A percentile compares a stretch with the other conserved stretches of the same genome.
phyloP scores from a whole-genome alignment of 352 stramenopile species.

The Phytopythium vexans region DNA sequence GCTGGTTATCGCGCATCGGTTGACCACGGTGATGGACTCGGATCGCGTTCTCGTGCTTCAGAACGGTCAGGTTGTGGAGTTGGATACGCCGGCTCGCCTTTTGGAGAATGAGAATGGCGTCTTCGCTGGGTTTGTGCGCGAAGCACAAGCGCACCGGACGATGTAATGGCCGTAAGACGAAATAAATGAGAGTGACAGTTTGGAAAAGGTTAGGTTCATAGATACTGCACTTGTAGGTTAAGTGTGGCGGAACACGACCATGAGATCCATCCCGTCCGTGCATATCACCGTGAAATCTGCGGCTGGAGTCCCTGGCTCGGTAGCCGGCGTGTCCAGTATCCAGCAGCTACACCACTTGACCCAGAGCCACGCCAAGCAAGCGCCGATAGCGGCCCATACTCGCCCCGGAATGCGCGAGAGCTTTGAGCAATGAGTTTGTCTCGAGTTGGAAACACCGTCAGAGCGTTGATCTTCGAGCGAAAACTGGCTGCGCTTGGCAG shows the following conservation, averaged over 20 bases:
- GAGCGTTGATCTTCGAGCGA: too few relatives aligned
- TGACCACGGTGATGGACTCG: slow-evolving; percentile 96
- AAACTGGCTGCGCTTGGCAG: too few relatives aligned
- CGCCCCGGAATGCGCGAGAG: background rate
- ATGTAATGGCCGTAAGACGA: too few relatives aligned
- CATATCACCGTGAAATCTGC: background rate
- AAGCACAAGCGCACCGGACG: too few relatives aligned
- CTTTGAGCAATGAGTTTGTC: too few relatives aligned
- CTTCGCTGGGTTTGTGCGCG: slow-evolving; percentile 47
- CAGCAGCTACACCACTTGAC: background rate
- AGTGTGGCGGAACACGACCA: background rate
- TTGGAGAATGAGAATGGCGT: slow-evolving; percentile 65
- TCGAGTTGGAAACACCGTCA: too few relatives aligned
- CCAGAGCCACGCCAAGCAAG: background rate
- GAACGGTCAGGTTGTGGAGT: slow-evolving; percentile 90
- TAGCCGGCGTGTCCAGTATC: background rate
- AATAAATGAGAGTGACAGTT: too few relatives aligned
- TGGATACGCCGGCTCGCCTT: slow-evolving; percentile 87
- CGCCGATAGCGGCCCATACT: background rate
- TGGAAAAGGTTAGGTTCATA: too few relatives aligned
- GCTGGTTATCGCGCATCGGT: slow-evolving; percentile 96
- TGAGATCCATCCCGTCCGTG: background rate
- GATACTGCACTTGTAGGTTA: too few relatives aligned
- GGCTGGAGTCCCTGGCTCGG: background rate
- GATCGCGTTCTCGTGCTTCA: slow-evolving; percentile 96